Conservation (phyloP, 495 filamentous ascomycete genomes). For the Penicillium verhagenii region DNA sequence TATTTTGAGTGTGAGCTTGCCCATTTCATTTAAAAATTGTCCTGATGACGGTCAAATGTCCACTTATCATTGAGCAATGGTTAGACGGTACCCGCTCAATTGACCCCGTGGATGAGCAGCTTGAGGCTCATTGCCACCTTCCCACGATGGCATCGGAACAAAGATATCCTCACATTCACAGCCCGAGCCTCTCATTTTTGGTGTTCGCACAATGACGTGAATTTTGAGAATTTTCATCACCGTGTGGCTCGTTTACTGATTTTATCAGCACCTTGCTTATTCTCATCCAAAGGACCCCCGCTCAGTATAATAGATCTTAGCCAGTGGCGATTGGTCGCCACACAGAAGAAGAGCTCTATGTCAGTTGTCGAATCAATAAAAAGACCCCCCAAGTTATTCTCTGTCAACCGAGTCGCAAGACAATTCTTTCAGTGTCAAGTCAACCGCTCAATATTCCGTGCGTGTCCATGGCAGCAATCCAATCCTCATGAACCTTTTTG, state of each 20-base stretch:
- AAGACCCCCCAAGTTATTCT: neutral
- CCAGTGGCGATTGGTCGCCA: neutral
- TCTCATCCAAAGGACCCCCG: neutral
- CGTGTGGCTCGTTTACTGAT: neutral
- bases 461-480: neutral
- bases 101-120: neutral
- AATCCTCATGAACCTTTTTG: neutral
- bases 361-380: neutral
- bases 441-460: neutral
- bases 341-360: neutral
- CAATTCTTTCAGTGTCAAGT: neutral
- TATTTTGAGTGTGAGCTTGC: slow-evolving; percentile 3
- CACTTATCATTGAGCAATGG: neutral
- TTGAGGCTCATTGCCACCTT: neutral
- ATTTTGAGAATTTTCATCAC: neutral
- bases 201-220: neutral
- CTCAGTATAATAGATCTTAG: neutral
- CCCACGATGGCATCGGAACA: neutral
- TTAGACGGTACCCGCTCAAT: neutral
- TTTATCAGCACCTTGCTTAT: neutral
- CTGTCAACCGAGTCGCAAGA: too few relatives aligned
- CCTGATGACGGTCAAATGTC: neutral
- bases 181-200: neutral
- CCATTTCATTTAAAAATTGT: neutral
- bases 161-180: neutral